Evolutionary conservation across 768 basidiomycete species (phyloP).

Genomic region (Boletus edulis): DNA sequence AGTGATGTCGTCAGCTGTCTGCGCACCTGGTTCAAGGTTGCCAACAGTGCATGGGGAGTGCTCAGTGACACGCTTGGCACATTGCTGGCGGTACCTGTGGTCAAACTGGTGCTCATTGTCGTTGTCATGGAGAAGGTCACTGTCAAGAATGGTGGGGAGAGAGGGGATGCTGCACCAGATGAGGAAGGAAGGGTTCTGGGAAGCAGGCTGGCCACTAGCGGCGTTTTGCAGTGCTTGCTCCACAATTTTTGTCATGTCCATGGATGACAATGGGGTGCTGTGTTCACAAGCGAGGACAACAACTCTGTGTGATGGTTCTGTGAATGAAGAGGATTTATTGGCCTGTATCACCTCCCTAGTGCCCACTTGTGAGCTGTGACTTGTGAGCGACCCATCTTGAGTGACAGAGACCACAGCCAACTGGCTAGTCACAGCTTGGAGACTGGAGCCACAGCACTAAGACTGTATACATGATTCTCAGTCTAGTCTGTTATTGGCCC

Average conservation of each 20-base stretch:
- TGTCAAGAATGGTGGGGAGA: neutral
- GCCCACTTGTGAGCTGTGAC: too few relatives aligned
- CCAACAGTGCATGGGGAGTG: neutral
- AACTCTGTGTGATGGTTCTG: constrained; percentile 4
- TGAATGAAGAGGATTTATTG: neutral
- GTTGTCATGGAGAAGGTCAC: neutral
- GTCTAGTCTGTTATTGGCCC: too few relatives aligned
- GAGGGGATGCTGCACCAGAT: neutral
- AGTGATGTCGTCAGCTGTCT: constrained; percentile 6
- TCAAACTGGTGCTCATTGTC: neutral
- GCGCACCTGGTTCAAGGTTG: neutral
- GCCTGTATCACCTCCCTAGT: too few relatives aligned
- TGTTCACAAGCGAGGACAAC: fast-evolving
- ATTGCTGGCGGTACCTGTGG: neutral
- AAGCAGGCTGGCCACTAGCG: neutral
- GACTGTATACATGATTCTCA: too few relatives aligned
- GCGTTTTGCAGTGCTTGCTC: neutral
- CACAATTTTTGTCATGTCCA: neutral
- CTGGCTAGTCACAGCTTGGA: too few relatives aligned
- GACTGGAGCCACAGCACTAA: too few relatives aligned
- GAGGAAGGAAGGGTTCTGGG: constrained; percentile 5
- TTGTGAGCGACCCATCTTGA: too few relatives aligned
- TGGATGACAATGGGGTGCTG: neutral
- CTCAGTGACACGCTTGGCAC: neutral
- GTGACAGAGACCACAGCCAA: too few relatives aligned